phyloP scores from a whole-genome alignment of 208 protist genomes.

The Leishmania tropica region DNA sequence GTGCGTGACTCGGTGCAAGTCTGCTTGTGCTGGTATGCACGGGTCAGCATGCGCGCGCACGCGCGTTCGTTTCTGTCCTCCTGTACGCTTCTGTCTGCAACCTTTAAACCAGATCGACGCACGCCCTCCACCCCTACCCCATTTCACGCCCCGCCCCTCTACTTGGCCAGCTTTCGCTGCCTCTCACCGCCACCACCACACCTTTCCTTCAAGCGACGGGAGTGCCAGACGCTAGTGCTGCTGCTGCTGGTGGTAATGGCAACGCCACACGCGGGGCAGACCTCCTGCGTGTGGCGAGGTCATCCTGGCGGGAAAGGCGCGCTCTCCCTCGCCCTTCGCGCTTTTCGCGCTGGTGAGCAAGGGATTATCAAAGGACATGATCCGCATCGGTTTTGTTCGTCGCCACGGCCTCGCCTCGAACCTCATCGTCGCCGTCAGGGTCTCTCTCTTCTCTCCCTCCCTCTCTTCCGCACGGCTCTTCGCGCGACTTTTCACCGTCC shows the following conservation, averaged over 20 bases:
- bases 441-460: not conserved
- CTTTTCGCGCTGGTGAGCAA: not conserved
- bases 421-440: not conserved
- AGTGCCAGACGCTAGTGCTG: not conserved
- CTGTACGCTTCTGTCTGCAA: not conserved
- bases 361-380: not conserved
- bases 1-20: not conserved
- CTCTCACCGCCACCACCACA: not conserved
- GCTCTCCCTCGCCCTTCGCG: not conserved
- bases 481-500: not conserved
- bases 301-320: not conserved
- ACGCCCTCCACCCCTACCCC: too few relatives aligned
- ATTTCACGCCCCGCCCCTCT: not conserved
- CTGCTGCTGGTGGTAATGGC: not conserved
- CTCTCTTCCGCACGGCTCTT: not conserved
- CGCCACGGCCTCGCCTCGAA: not conserved
- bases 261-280: not conserved
- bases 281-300: not conserved
- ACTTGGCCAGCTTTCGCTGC: not conserved
- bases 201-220: not conserved
- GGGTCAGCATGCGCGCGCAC: not conserved
- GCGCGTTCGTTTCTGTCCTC: not conserved
- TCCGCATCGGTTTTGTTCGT: not conserved
- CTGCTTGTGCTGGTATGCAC: not conserved
- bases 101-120: not conserved